phyloP scores from a whole-genome alignment of 83 land plant species.

The Thuja plicata region DNA sequence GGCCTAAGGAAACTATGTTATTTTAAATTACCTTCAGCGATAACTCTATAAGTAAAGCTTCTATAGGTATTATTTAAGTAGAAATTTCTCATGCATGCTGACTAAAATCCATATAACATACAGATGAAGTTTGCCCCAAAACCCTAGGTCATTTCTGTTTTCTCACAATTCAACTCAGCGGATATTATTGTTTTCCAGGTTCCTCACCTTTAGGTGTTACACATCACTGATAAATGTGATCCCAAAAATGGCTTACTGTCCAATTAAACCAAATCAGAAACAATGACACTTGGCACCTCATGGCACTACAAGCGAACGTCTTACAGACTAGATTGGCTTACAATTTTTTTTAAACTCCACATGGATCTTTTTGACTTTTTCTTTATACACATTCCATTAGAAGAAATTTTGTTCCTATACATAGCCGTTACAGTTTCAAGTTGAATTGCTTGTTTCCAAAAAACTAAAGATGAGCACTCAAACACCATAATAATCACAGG shows the following conservation, averaged over 20 bases:
- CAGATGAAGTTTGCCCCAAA: not conserved
- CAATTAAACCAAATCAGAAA: not conserved
- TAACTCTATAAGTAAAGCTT: not conserved
- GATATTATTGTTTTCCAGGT: not conserved
- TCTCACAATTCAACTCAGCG: not conserved
- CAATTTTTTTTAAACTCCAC: not conserved
- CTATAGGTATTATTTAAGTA: not conserved
- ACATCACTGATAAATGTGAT: not conserved
- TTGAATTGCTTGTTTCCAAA: not conserved
- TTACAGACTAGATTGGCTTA: not conserved
- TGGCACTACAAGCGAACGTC: not conserved
- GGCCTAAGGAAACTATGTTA: not conserved
- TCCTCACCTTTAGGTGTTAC: not conserved
- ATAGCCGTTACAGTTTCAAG: not conserved
- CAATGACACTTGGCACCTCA: not conserved
- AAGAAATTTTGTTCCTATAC: not conserved
- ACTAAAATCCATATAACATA: not conserved
- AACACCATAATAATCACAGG: conserved; percentile 2
- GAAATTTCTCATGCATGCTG: not conserved
- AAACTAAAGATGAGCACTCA: not conserved
- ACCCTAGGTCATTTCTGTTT: not conserved
- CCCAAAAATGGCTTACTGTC: not conserved
- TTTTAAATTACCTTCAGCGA: not conserved
- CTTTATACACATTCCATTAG: not conserved
- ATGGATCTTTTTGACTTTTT: not conserved